These are phyloP conservation scores for Globisporangium yorkense DNA, from an alignment of 352 stramenopile genomes.

Conservation along the genomic window DNA sequence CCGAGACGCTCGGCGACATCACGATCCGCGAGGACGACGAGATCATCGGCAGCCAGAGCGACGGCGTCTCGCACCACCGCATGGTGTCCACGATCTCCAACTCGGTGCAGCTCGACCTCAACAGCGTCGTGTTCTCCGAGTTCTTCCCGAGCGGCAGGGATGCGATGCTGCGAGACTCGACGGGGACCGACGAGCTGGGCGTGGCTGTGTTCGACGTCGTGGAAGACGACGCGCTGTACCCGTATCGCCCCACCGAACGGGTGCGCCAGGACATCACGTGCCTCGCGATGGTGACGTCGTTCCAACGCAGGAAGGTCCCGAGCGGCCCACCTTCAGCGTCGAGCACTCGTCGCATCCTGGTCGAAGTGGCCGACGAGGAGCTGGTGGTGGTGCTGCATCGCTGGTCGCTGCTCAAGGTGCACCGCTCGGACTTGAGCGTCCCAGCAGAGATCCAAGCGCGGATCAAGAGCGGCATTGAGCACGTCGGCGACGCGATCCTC, in stretches of 20 bases:
- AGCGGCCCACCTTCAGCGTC: conserved; percentile 1
- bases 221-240: conserved; percentile 14
- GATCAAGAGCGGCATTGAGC: conserved; percentile 7
- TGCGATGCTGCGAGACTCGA: background rate
- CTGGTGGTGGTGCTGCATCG: conserved; percentile 14
- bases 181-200: conserved; percentile 1
- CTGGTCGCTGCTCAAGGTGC: conserved; percentile 13
- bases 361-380: conserved; percentile 5
- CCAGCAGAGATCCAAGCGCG: conserved; percentile 9
- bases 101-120: conserved; percentile 26
- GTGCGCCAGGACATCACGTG: conserved; percentile 15
- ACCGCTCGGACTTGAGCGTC: conserved; percentile 5
- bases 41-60: conserved; percentile 12
- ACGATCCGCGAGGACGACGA: conserved; percentile 46
- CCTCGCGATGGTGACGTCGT: conserved; percentile 13
- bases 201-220: conserved; percentile 15
- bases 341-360: background rate
- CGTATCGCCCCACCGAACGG: conserved; percentile 9
- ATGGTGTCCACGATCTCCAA: conserved; percentile 24
- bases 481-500: conserved; percentile 12
- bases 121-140: conserved; percentile 32
- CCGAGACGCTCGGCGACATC: conserved; percentile 36
- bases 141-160: conserved; percentile 4
- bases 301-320: conserved; percentile 3
- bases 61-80: conserved; percentile 27